These are phyloP conservation scores for Rhizophora apiculata DNA, from an alignment of 345 rosid species.

Conservation along the genomic window DNA sequence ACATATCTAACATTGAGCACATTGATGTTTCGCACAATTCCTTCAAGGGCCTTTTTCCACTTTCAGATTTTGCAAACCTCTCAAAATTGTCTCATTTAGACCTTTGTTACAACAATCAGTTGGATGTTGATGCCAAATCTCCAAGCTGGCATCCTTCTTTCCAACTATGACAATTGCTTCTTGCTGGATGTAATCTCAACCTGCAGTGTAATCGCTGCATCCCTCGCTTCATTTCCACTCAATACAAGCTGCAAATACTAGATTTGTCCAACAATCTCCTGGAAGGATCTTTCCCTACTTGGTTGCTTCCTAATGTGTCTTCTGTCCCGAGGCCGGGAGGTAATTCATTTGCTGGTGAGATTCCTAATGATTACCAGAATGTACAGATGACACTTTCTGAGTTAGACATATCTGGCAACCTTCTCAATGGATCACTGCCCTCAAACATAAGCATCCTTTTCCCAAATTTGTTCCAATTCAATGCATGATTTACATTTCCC, in stretches of 20 bases:
- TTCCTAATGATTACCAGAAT: constrained; percentile 5
- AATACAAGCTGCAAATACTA: background rate
- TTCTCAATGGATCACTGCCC: constrained; percentile 8
- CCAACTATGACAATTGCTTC: constrained; percentile 12
- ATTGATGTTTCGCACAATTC: constrained; percentile 15
- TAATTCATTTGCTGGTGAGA: constrained; percentile 15
- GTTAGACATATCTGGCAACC: constrained; percentile 20
- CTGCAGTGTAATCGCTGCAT: background rate
- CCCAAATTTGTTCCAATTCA: constrained; percentile 10
- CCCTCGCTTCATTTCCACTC: constrained; percentile 14
- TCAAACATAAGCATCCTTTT: background rate
- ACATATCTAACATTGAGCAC: constrained; percentile 11
- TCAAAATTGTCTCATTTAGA: constrained; percentile 13
- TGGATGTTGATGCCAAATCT: constrained; percentile 18
- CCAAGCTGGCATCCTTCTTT: constrained; percentile 23
- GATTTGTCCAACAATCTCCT: constrained; percentile 19
- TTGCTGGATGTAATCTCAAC: constrained; percentile 21
- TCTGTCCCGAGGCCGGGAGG: constrained; percentile 3
- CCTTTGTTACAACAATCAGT: constrained; percentile 20
- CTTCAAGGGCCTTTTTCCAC: constrained; percentile 9
- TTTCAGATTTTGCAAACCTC: constrained; percentile 17
- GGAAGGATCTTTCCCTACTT: constrained; percentile 9
- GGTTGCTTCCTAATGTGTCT: constrained; percentile 26
- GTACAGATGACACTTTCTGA: background rate
- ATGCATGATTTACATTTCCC: constrained; percentile 19